Evolutionary conservation across 2,329 filamentous ascomycete species (phyloP), one percentile per base, ranked within the genome.

Genomic region (Aspergillus puulaauensis): DNA sequence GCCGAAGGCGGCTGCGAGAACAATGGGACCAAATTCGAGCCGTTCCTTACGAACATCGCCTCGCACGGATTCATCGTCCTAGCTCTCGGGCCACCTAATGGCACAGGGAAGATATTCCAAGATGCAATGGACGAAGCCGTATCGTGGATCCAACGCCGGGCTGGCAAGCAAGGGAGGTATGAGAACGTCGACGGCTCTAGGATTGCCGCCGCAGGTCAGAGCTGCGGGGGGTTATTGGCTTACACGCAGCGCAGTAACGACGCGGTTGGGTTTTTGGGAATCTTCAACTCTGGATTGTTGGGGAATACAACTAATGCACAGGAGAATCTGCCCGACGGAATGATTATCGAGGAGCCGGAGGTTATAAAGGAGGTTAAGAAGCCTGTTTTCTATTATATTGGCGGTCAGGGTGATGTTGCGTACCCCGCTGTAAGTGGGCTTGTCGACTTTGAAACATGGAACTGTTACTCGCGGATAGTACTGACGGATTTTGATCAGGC

Each of bases 21-120:
- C 49, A 53, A 57, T 49, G 55, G 55, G 19, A 57, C 49, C 17
- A 27, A 33, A 21, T 57, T 57, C 27, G 49, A 15, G 7, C 52
- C 52, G 21, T 21, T 58, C 12, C 56, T 54, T 8, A 58, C 56
- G 17, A 54, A 58, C 24, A 48, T 58, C 27, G 56, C 56, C 37
- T 58, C 56, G 8, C 50, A 54, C 45, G 56, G 50, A 21, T 58
- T 54, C 37, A 35, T 50, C 9, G 56, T 47, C n/a, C 27, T 54
- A 23, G 56, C 50, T 6, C 52, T 51, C 17, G 55, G 55, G 14
- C 47, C 49, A 4, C 49, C 49, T 9, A 24, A 48, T 33, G 52
- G 3, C 14, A n/a, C 31, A 33, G 52, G 27, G 17, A 14, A 40
- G 2, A 40, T 48, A 19, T 47, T 54, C 23, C 44, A 23, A 14